Conservation (phyloP, 441 rosid genomes). For the Aquilaria agallochum region DNA sequence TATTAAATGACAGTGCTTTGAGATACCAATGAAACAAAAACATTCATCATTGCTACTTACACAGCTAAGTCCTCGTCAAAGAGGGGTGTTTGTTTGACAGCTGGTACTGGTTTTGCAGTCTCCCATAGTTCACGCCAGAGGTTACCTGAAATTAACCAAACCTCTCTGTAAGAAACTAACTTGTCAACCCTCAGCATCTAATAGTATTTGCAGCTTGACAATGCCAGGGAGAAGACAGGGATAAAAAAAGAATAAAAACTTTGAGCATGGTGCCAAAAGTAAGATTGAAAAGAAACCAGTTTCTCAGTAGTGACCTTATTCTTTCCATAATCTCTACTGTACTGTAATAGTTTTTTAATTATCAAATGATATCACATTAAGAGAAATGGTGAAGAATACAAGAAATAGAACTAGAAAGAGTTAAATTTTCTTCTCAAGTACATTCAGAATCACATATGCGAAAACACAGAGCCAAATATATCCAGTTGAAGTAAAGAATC, state of each 20-base stretch:
- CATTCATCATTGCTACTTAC: conserved; percentile 44
- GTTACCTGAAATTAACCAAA: conserved; percentile 50
- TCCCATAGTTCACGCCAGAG: conserved; percentile 93
- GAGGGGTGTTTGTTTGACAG: conserved; percentile 82
- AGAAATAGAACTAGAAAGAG: too few species aligned
- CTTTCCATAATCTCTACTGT: too few species aligned
- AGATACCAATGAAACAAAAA: neutral
- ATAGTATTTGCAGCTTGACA: conserved; percentile 1
- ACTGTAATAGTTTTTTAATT: too few species aligned
- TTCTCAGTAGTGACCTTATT: too few species aligned
- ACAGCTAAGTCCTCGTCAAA: conserved; percentile 87
- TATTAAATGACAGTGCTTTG: neutral
- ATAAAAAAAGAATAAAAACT: neutral
- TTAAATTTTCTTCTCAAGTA: too few species aligned
- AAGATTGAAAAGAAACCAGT: neutral
- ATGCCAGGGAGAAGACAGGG: neutral
- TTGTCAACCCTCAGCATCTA: conserved; percentile 3
- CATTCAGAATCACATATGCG: too few species aligned
- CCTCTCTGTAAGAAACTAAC: conserved; percentile 10
- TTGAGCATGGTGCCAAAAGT: neutral
- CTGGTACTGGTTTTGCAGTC: conserved; percentile 77
- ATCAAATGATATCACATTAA: too few species aligned
- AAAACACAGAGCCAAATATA: too few species aligned
- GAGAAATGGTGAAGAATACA: too few species aligned
- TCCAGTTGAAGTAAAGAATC: too few species aligned